A percentile compares a stretch with the other conserved stretches of the same genome.
These are phyloP conservation scores for Exutisphaerella laricina DNA, from an alignment of 2,329 filamentous ascomycete genomes.

Conservation along the genomic window DNA sequence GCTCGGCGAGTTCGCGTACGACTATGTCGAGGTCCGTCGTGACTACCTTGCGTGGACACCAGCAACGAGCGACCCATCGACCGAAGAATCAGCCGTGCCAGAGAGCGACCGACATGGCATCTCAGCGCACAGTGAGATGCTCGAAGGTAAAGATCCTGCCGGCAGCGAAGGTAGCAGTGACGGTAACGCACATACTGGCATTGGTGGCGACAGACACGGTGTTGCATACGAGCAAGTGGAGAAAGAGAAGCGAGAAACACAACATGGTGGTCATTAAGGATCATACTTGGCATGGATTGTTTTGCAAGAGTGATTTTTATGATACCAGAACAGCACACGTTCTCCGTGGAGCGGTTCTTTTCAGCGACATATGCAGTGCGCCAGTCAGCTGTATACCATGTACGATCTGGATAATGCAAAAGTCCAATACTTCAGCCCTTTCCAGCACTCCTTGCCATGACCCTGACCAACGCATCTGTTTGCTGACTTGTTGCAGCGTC, in stretches of 20 bases:
- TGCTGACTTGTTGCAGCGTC: too few relatives aligned
- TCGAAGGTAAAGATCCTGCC: conserved; percentile 51
- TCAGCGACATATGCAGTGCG: conserved; percentile 1
- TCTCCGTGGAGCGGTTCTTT: background rate
- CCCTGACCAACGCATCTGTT: too few relatives aligned
- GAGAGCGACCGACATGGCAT: conserved; percentile 59
- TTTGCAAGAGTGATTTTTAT: background rate
- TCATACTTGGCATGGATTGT: background rate
- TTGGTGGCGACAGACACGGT: conserved; percentile 50
- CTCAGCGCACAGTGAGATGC: conserved; percentile 59
- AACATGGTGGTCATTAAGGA: conserved; percentile 15
- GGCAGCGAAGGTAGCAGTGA: conserved; percentile 36
- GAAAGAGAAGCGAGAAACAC: conserved; percentile 17
- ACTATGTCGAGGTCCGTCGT: conserved; percentile 82
- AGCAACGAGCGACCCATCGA: conserved; percentile 59
- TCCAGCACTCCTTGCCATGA: background rate
- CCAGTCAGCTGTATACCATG: conserved; percentile 4
- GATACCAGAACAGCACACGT: conserved; percentile 5
- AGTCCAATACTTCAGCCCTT: background rate
- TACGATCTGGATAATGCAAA: conserved; percentile 1
- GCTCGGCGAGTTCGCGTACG: conserved; percentile 84
- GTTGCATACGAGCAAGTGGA: conserved; percentile 45
- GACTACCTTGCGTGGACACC: conserved; percentile 87
- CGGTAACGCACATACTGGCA: conserved; percentile 43
- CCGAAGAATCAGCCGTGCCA: conserved; percentile 56